Conservation (phyloP, 2,329 filamentous ascomycete genomes). For the Chrysoporthe deuterocubensis region DNA sequence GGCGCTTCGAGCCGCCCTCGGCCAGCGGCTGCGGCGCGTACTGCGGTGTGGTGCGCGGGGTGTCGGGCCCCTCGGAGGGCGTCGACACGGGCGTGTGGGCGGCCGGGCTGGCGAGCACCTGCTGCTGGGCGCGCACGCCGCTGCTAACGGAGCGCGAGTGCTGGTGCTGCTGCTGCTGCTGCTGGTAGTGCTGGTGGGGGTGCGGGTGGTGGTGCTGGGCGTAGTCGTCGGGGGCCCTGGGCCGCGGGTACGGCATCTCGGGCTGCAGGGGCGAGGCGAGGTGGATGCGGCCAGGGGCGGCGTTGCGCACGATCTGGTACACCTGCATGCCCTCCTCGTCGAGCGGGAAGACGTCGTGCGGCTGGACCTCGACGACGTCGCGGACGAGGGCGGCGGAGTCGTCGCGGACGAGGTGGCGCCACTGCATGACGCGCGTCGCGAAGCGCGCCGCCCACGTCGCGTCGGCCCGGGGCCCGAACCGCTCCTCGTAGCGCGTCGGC, state of each 20-base stretch:
- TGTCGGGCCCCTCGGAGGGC: slow-evolving; percentile 18
- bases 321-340: slow-evolving; percentile 28
- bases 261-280: slow-evolving; percentile 25
- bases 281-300: slow-evolving; percentile 26
- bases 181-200: background rate
- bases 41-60: slow-evolving; percentile 24
- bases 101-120: slow-evolving; percentile 21
- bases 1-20: slow-evolving; percentile 17
- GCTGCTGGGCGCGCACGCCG: slow-evolving; percentile 23
- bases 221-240: background rate
- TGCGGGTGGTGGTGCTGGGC: background rate
- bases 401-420: slow-evolving; percentile 23
- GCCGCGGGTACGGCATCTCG: slow-evolving; percentile 13
- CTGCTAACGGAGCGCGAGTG: slow-evolving; percentile 17
- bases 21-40: slow-evolving; percentile 5
- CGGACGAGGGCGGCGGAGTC: slow-evolving; percentile 15
- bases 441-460: slow-evolving; percentile 26
- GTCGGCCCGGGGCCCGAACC: slow-evolving; percentile 23
- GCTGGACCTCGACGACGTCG: slow-evolving; percentile 20
- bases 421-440: slow-evolving; percentile 27
- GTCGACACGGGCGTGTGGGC: slow-evolving; percentile 25
- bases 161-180: background rate
- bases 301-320: slow-evolving; percentile 23
- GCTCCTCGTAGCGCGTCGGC: slow-evolving; percentile 22
- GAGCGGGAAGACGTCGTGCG: slow-evolving; percentile 22